Percentiles rank a stretch among this genome's conserved stretches.
Evolutionary conservation across 1,139 yeast species (phyloP).

Genomic region (Zygosaccharomyces sapae): DNA sequence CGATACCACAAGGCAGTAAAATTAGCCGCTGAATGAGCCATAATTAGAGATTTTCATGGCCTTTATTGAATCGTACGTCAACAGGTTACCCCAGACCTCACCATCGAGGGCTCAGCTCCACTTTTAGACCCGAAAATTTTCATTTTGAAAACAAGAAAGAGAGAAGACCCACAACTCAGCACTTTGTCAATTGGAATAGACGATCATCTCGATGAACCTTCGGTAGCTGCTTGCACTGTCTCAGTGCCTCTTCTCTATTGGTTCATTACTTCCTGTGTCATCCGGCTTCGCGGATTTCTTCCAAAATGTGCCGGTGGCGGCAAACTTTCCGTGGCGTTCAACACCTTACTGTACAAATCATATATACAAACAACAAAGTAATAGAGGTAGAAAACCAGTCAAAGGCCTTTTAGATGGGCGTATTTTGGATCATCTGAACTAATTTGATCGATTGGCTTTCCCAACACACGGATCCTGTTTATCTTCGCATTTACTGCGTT

Average conservation of each 20-base stretch:
- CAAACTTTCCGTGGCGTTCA: conserved; percentile 7
- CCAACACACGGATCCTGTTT: not conserved
- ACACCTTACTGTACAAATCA: not conserved
- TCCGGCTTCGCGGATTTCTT: not conserved
- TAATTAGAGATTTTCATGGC: too few species aligned
- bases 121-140: too few species aligned
- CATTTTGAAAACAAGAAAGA: too few species aligned
- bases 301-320: conserved; percentile 6
- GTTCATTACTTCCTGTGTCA: not conserved
- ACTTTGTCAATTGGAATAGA: too few species aligned
- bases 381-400: not conserved
- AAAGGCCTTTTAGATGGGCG: conserved; percentile 1
- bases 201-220: too few species aligned
- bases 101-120: too few species aligned
- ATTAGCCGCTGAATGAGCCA: not conserved
- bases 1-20: not conserved
- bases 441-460: not conserved
- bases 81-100: too few species aligned
- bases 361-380: not conserved
- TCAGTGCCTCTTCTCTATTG: not conserved
- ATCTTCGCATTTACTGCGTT: not conserved
- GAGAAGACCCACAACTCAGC: too few species aligned
- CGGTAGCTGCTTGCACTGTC: too few species aligned
- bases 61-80: too few species aligned
- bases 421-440: not conserved